These are phyloP conservation scores for Boletus eberwhitei DNA, from an alignment of 768 basidiomycete species.

Conservation along the genomic window DNA sequence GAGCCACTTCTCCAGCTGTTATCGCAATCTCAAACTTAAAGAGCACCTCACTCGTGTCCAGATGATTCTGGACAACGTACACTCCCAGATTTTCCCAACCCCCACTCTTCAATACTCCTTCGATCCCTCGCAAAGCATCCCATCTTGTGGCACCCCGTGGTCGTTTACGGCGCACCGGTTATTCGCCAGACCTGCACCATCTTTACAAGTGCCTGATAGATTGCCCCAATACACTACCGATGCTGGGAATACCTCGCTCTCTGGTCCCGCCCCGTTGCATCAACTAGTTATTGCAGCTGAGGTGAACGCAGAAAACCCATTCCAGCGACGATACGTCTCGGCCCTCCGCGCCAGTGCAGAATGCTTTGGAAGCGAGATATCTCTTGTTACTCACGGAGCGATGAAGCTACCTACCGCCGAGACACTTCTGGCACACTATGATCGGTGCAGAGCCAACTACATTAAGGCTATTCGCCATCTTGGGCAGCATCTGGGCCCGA, in stretches of 20 bases:
- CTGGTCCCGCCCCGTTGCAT: background rate
- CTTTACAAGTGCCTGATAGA: background rate
- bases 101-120: constrained; percentile 6
- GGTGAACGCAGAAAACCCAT: constrained; percentile 5
- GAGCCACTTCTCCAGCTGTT: constrained; percentile 6
- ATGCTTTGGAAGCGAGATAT: constrained; percentile 3
- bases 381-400: background rate
- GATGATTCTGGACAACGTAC: background rate
- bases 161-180: background rate
- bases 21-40: background rate
- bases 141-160: background rate
- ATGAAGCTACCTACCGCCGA: background rate
- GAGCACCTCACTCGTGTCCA: background rate
- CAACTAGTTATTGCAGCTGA: constrained; percentile 4
- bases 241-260: background rate
- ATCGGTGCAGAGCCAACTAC: constrained; percentile 6
- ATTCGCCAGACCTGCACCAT: constrained; percentile 6
- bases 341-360: constrained; percentile 8
- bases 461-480: background rate
- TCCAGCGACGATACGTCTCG: constrained; percentile 10
- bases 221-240: background rate
- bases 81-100: background rate
- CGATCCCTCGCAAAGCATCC: background rate
- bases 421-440: constrained; percentile 9
- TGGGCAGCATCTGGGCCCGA: constrained; percentile 11